Evolutionary conservation across 306 rosid species (phyloP), one percentile per base, ranked within the genome.

Genomic region (Prunus mongolica): DNA sequence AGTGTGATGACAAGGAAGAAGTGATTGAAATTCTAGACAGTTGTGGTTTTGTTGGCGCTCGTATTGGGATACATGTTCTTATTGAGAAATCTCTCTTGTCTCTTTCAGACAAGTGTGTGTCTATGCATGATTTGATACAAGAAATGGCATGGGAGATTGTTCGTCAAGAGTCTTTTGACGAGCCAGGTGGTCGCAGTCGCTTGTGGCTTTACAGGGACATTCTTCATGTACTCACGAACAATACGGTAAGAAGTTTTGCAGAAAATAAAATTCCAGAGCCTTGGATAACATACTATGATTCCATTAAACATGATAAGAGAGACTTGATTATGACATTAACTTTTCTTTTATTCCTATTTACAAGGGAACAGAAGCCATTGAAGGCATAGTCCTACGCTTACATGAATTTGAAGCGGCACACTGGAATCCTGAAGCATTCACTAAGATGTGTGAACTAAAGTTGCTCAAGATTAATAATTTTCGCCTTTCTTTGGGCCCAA

Each of bases 21-120:
- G 76, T 76, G 1, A 50, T 27, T 16, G 65, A 73, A 45, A 72
- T 76, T 3, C 57, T 81, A 3, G 73, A 76, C 55, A 70, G 8
- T 25, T 67, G 79, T 62, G 86, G 80, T 2, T 70, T 71, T 62
- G 18, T 20, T 52, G 5, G 41, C 1, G 67, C 83, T 46, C 8
- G 6, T 25, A 81, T 52, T 71, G 81, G 78, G 58, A 38, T 81
- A 41, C 83, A 73, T 3, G 65, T 69, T 76, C 77, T 85, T 69
- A 46, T 67, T 70, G 84, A 85, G 65, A 83, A 80, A 62, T 85
- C 86, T 32, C 78, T 88, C 51, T 63, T 81, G 34, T 60, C 75
- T 54, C 3, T 38, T n/a, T 25, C 10, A 27, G 38, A 14, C 2
- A 5, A 12, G 1, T 0, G 6, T 0, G 5, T 67, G 4, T 44